Evolutionary conservation across 768 basidiomycete genomes (phyloP).

Genomic region (Suillus discolor): DNA sequence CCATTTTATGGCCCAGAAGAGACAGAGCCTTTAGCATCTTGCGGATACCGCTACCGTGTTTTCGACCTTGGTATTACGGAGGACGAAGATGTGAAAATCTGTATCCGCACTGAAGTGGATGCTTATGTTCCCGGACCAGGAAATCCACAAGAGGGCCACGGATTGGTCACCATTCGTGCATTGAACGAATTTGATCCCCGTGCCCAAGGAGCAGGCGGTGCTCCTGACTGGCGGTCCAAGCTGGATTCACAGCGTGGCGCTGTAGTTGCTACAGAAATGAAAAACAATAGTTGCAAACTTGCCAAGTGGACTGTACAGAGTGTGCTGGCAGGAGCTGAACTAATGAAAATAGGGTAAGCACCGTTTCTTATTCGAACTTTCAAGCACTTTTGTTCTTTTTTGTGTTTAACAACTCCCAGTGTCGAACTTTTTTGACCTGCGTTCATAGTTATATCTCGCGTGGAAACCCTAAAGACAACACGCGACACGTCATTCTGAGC

Average conservation of each 20-base stretch:
- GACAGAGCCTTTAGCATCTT: constrained; percentile 92
- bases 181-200: constrained; percentile 97
- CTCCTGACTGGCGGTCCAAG: constrained; percentile 99
- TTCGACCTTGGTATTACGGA: constrained; percentile 91
- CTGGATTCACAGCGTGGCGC: constrained; percentile 96
- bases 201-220: constrained; percentile 87
- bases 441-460: constrained; percentile 87
- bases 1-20: constrained; percentile 96
- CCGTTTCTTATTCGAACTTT: background rate
- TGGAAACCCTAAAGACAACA: constrained; percentile 90
- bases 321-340: constrained; percentile 91
- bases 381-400: background rate
- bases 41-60: constrained; percentile 94
- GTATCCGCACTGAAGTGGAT: constrained; percentile 96
- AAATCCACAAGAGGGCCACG: constrained; percentile 68
- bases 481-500: constrained; percentile 93
- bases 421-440: constrained; percentile 4
- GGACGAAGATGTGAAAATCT: constrained; percentile 89
- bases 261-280: constrained; percentile 99
- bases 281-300: constrained; percentile 98
- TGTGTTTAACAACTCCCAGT: constrained; percentile 13
- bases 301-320: constrained; percentile 98
- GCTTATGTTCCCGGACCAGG: constrained; percentile 71
- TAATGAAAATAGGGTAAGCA: constrained; percentile 95
- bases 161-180: constrained; percentile 88